phyloP scores from a whole-genome alignment of 345 rosid species.

The Citrus trifoliata region DNA sequence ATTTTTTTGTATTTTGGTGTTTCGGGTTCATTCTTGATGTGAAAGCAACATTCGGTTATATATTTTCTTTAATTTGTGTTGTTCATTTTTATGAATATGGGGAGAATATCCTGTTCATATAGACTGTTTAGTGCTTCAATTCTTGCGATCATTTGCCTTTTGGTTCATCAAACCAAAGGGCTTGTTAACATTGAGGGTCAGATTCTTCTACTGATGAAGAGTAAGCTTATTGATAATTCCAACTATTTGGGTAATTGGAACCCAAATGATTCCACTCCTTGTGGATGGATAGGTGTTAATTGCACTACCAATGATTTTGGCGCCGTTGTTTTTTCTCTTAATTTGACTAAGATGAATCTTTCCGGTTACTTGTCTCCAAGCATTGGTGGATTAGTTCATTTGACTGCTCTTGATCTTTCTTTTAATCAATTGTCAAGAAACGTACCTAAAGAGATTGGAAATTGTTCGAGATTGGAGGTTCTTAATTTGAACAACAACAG shows the following conservation, averaged over 20 bases:
- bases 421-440: conserved; percentile 50
- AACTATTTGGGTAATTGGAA: conserved; percentile 57
- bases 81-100: conserved; percentile 28
- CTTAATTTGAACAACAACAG: conserved; percentile 60
- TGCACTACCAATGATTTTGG: conserved; percentile 39
- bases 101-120: conserved; percentile 20
- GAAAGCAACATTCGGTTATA: conserved; percentile 4
- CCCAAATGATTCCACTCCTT: conserved; percentile 63
- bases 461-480: conserved; percentile 52
- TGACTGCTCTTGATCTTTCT: conserved; percentile 67
- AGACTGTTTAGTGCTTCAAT: conserved; percentile 10
- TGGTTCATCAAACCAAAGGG: conserved; percentile 46
- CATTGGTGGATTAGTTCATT: conserved; percentile 62
- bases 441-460: conserved; percentile 64
- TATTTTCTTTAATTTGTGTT: background rate
- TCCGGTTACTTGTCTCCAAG: conserved; percentile 72
- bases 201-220: conserved; percentile 58
- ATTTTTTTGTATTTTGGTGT: conserved; percentile 1
- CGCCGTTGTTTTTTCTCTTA: conserved; percentile 51
- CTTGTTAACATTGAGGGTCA: conserved; percentile 61
- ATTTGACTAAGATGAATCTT: conserved; percentile 57
- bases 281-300: conserved; percentile 75
- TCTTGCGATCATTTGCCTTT: conserved; percentile 23
- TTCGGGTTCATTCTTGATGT: background rate
- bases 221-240: conserved; percentile 41